Conservation (phyloP, 805 yeast species). For the Scheffersomyces stipitis region DNA sequence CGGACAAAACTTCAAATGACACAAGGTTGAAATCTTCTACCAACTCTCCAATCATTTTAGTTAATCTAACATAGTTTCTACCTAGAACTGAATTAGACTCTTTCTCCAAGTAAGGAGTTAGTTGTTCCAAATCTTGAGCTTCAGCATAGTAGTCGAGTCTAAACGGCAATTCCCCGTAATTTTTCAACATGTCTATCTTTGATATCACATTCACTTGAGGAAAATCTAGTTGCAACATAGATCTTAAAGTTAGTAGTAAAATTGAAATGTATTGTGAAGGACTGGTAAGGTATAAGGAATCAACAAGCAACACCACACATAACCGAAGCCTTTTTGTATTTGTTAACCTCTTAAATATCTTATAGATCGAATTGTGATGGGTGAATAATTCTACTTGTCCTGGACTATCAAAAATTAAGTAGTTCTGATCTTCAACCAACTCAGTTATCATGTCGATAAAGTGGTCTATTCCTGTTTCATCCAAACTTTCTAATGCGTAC, state of each 20-base stretch:
- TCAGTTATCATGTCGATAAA: conserved; percentile 57
- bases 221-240: conserved; percentile 89
- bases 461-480: conserved; percentile 40
- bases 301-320: conserved; percentile 85
- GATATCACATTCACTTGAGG: conserved; percentile 94
- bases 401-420: conserved; percentile 84
- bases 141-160: conserved; percentile 85
- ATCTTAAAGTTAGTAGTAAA: conserved; percentile 73
- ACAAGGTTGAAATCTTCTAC: conserved; percentile 87
- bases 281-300: conserved; percentile 74
- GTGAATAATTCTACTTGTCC: conserved; percentile 97
- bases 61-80: conserved; percentile 60
- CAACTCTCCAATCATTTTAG: conserved; percentile 76
- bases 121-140: conserved; percentile 75
- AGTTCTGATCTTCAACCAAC: conserved; percentile 54
- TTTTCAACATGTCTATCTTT: conserved; percentile 78
- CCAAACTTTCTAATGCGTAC: conserved; percentile 71
- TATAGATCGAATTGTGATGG: conserved; percentile 71
- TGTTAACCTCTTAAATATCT: conserved; percentile 60
- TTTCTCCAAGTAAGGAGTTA: conserved; percentile 66
- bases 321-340: conserved; percentile 65
- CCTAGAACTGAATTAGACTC: conserved; percentile 71
- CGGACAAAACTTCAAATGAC: conserved; percentile 82
- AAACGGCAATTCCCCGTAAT: conserved; percentile 81
- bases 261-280: conserved; percentile 90